Conservation (phyloP, 306 rosid species). For the Bauhinia variegata region DNA sequence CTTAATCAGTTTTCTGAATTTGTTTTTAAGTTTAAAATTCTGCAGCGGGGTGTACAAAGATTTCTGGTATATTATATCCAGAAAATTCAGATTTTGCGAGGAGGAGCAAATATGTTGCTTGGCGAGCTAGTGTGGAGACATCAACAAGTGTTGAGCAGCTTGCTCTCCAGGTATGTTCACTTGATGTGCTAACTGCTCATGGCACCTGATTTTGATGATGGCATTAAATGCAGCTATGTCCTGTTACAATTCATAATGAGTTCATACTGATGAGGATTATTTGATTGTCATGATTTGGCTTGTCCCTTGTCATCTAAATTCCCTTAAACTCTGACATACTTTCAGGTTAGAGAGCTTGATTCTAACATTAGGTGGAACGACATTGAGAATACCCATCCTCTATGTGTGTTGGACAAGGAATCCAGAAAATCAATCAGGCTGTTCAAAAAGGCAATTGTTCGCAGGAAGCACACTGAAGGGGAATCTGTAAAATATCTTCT, state of each 20-base stretch:
- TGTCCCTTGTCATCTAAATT: constrained; percentile 26
- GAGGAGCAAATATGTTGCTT: constrained; percentile 77
- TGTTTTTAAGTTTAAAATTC: constrained; percentile 51
- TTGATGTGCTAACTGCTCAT: constrained; percentile 28
- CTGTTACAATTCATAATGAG: constrained; percentile 15
- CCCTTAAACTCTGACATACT: constrained; percentile 31
- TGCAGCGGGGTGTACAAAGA: constrained; percentile 90
- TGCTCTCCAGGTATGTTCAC: constrained; percentile 74
- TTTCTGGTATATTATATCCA: constrained; percentile 77
- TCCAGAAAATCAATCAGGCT: constrained; percentile 75
- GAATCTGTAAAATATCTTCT: constrained; percentile 74
- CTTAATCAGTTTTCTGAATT: constrained; percentile 54
- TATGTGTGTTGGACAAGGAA: constrained; percentile 73
- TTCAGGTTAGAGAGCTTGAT: constrained; percentile 94
- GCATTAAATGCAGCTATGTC: constrained; percentile 23
- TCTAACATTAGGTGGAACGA: constrained; percentile 85
- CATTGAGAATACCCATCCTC: constrained; percentile 78
- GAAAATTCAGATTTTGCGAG: constrained; percentile 91
- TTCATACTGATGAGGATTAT: constrained; percentile 27
- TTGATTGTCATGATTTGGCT: constrained; percentile 28
- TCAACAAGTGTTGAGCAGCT: constrained; percentile 85
- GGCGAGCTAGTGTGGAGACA: constrained; percentile 93
- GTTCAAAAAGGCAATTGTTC: constrained; percentile 89
- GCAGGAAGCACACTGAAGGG: constrained; percentile 78
- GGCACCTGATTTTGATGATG: constrained; percentile 32